Evolutionary conservation across 2,329 filamentous ascomycete species (phyloP).

Genomic region (Exophiala lecanii-corni): DNA sequence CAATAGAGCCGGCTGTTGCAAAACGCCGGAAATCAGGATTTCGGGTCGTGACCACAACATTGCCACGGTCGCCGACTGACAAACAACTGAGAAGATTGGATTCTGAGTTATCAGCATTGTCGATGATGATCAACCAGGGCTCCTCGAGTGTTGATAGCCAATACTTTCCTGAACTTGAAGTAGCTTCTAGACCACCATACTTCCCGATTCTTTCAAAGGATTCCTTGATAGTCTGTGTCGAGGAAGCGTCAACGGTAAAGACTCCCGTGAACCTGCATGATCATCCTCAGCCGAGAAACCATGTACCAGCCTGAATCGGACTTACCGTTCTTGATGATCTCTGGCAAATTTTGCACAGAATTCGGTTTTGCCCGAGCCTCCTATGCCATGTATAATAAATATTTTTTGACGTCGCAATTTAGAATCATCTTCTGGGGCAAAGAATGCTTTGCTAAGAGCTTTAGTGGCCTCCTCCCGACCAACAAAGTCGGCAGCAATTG

Average conservation of each 20-base stretch:
- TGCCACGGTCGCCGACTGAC: constrained; percentile 31
- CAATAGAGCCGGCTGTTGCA: constrained; percentile 13
- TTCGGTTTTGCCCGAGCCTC: constrained; percentile 40
- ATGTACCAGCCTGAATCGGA: too few relatives aligned
- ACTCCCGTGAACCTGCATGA: constrained; percentile 30
- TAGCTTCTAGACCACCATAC: constrained; percentile 6
- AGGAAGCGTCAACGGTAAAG: constrained; percentile 35
- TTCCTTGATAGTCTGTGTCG: constrained; percentile 21
- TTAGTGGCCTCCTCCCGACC: constrained; percentile 1
- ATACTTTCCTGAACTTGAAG: constrained; percentile 4
- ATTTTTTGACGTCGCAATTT: not conserved
- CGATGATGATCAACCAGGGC: constrained; percentile 35
- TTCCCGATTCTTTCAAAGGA: constrained; percentile 1
- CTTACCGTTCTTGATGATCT: not conserved
- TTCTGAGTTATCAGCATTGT: constrained; percentile 40
- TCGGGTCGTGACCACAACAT: constrained; percentile 37
- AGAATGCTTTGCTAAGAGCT: constrained; percentile 1
- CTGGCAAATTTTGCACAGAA: constrained; percentile 35
- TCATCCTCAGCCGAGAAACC: too few relatives aligned
- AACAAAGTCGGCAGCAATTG: not conserved
- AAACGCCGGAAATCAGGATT: constrained; percentile 24
- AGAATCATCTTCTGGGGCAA: not conserved
- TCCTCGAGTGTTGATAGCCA: constrained; percentile 1
- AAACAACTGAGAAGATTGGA: constrained; percentile 31
- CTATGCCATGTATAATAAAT: constrained; percentile 35